Evolutionary conservation across 352 stramenopile species (phyloP).

Genomic region (Phytophthora kernoviae): DNA sequence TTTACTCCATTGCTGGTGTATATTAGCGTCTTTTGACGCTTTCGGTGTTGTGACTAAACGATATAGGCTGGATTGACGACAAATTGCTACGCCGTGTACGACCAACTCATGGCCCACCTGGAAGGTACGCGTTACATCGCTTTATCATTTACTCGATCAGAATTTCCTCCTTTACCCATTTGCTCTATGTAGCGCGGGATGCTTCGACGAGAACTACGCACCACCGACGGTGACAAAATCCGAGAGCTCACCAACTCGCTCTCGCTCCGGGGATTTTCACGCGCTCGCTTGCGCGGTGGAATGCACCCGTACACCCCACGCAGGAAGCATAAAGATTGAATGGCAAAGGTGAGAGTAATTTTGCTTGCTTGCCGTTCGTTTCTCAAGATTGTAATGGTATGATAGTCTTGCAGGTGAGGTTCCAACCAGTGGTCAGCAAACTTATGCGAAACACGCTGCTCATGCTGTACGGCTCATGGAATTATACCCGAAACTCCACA

Average conservation of each 20-base stretch:
- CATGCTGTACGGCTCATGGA: too few relatives aligned
- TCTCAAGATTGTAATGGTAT: too few relatives aligned
- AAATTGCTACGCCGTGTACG: slow-evolving; percentile 37
- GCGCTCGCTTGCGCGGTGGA: slow-evolving; percentile 40
- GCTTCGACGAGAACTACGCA: slow-evolving; percentile 57
- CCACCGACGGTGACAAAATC: slow-evolving; percentile 50
- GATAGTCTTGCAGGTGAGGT: too few relatives aligned
- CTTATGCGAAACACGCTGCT: too few relatives aligned
- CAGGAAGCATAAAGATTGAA: slow-evolving; percentile 27
- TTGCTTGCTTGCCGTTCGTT: background rate
- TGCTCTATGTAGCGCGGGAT: slow-evolving; percentile 36
- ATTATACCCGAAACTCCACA: slow-evolving; percentile 28
- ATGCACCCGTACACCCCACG: slow-evolving; percentile 49
- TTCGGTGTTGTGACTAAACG: background rate
- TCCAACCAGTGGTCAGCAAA: too few relatives aligned
- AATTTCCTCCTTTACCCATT: background rate
- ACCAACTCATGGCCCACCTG: slow-evolving; percentile 50
- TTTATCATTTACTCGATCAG: slow-evolving; percentile 1
- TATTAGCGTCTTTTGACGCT: background rate
- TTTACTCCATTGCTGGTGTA: background rate
- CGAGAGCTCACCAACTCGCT: slow-evolving; percentile 18
- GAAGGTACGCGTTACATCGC: slow-evolving; percentile 29
- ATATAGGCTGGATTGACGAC: slow-evolving; percentile 41
- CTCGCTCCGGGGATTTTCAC: slow-evolving; percentile 32
- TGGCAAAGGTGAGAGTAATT: background rate